phyloP scores from a whole-genome alignment of 352 stramenopile species.

The Thraustotheca clavata region DNA sequence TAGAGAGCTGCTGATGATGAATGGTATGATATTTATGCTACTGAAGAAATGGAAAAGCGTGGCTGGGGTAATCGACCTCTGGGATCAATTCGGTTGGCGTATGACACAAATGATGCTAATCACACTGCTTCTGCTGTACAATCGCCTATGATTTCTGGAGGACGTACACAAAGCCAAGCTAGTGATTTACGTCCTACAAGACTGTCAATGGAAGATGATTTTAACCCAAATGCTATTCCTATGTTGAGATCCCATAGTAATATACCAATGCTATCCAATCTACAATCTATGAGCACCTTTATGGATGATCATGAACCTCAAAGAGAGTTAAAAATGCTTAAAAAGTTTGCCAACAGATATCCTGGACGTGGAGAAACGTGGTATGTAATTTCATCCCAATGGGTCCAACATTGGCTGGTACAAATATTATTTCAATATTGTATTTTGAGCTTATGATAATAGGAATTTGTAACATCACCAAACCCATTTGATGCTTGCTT shows the following conservation, averaged over 20 bases:
- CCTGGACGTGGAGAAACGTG: constrained; percentile 14
- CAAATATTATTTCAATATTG: neutral
- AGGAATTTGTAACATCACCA: neutral
- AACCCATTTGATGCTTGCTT: constrained; percentile 4
- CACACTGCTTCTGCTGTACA: neutral
- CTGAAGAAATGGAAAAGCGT: constrained; percentile 12
- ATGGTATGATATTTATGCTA: constrained; percentile 14
- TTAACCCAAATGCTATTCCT: neutral
- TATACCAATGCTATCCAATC: neutral
- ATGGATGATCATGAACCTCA: constrained; percentile 18
- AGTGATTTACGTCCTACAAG: neutral
- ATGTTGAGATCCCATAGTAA: neutral
- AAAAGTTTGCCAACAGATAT: constrained; percentile 8
- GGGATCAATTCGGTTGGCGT: neutral
- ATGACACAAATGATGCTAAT: neutral
- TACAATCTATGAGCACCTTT: neutral
- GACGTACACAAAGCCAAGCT: neutral
- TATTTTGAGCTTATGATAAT: no score
- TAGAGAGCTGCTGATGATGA: constrained; percentile 1
- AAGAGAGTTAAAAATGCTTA: neutral
- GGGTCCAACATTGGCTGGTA: constrained; percentile 16
- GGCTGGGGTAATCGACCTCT: constrained; percentile 12
- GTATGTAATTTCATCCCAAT: constrained; percentile 12
- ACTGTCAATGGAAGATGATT: neutral
- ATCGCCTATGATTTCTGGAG: neutral